These are phyloP conservation scores for Babesia bovis DNA, from an alignment of 169 alveolate species.

Conservation along the genomic window DNA sequence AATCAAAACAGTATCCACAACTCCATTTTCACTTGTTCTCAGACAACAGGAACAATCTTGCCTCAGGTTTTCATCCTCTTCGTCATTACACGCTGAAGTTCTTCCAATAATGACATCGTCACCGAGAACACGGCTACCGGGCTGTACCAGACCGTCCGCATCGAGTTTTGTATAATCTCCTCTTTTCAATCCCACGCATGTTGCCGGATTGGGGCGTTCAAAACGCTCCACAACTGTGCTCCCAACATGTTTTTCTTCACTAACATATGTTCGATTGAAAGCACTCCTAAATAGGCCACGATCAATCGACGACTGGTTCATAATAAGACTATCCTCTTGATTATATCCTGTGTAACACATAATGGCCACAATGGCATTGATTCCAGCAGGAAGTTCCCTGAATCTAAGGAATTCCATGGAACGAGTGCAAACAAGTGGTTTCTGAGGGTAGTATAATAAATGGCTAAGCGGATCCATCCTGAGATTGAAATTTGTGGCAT, in stretches of 20 bases:
- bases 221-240: conserved; percentile 89
- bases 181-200: conserved; percentile 84
- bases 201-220: conserved; percentile 88
- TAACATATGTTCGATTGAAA: conserved; percentile 94
- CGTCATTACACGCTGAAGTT: conserved; percentile 86
- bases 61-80: conserved; percentile 75
- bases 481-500: conserved; percentile 95
- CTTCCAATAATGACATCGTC: conserved; percentile 98
- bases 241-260: conserved; percentile 92
- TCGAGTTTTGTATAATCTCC: conserved; percentile 96
- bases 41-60: conserved; percentile 93
- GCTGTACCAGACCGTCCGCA: conserved; percentile 95
- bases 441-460: conserved; percentile 97
- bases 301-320: conserved; percentile 96
- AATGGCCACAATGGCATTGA: conserved; percentile 96
- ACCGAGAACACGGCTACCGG: conserved; percentile 97
- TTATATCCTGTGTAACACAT: conserved; percentile 99
- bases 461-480: conserved; percentile 98
- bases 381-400: conserved; percentile 99
- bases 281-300: conserved; percentile 98
- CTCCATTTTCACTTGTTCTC: conserved; percentile 95
- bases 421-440: conserved; percentile 97
- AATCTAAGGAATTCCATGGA: conserved; percentile 97
- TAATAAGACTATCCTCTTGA: conserved; percentile 98
- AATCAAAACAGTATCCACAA: conserved; percentile 93